Base-by-base conservation (phyloP, 495 filamentous ascomycete genomes). In the Podospora didyma region DNA sequence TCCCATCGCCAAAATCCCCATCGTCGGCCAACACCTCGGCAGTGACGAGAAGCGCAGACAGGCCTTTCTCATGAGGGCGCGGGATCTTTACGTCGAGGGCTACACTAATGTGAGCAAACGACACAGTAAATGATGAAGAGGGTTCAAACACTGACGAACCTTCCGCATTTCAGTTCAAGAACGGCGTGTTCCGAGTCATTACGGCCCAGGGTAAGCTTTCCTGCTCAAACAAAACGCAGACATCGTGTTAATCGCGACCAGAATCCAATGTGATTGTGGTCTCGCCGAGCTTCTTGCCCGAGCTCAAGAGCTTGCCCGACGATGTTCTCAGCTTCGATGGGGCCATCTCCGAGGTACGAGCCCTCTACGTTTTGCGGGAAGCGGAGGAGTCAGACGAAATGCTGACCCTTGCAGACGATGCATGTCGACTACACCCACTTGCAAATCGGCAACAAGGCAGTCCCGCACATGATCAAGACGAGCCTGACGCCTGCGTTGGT, bases 361-460 rank as follows among this genome's bases (percentile, higher is more conserved):
- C 41, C 35, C 1, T 34, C 5, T 12, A 2, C 41, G 11, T 35
- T 22, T 42, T 0, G 4, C 9, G 9, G 34, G 16, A 16, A 37
- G 34, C 34, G 2, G 10, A 12, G 4, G 3, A 21, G 22, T 16
- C 2, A 16, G 2, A 34, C 31, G 7, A 1, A 46, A 2, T 85
- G 46, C 75, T 74, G 2, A 65, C 86, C 5, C 4, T 80, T 76
- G 2, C 49, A 68, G 56, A 39, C 21, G 3, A 61, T 68, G 59
- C 59, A 66, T 22, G 31, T 59, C 17, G 64, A 65, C 42, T 71
- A 71, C 62, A 67, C 62, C 47, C 46, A 56, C n/a, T 23, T 68
- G 46, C 7, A 54, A 0, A 17, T 48, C 17, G 61, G 57, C 34
- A 19, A 61, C 21, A 19, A 37, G 14, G 7, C 59, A 4, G 21